A percentile compares a stretch with the other conserved stretches of the same genome.
Conservation (phyloP, 768 basidiomycete species). For the Rhodosporidiobolus sp. region DNA sequence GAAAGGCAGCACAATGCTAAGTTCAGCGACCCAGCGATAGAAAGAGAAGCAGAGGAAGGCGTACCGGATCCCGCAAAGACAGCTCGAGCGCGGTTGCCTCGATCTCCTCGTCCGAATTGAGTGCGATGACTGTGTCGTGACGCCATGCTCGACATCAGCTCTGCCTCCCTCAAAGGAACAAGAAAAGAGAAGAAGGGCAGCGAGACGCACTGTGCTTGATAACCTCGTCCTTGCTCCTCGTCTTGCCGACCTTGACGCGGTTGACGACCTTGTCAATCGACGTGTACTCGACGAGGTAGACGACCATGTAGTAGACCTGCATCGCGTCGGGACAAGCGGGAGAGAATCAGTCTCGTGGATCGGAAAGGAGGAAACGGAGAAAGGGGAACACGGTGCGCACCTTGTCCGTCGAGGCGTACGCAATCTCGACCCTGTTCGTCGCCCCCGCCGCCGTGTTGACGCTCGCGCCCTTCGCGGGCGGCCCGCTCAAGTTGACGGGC, state of each 20-base stretch:
- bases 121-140: constrained; percentile 16
- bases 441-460: background rate
- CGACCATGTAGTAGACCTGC: constrained; percentile 81
- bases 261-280: constrained; percentile 68
- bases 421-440: constrained; percentile 33
- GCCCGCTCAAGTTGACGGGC: constrained; percentile 52
- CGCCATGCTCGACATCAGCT: background rate
- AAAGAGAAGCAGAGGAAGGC: constrained; percentile 46
- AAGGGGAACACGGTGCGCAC: no score
- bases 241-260: constrained; percentile 65
- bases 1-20: no score
- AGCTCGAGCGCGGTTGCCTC: constrained; percentile 82
- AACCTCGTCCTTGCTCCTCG: constrained; percentile 62
- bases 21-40: no score
- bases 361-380: background rate
- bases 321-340: background rate
- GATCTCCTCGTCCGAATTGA: constrained; percentile 74
- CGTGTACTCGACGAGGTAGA: constrained; percentile 77
- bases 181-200: no score
- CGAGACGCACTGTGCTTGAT: constrained; percentile 62
- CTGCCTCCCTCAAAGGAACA: background rate
- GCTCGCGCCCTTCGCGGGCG: constrained; percentile 6
- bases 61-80: constrained; percentile 88
- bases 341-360: background rate
- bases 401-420: constrained; percentile 49